Evolutionary conservation across 2,329 filamentous ascomycete genomes (phyloP).

Genomic region (Dothideomycetidae sp.): DNA sequence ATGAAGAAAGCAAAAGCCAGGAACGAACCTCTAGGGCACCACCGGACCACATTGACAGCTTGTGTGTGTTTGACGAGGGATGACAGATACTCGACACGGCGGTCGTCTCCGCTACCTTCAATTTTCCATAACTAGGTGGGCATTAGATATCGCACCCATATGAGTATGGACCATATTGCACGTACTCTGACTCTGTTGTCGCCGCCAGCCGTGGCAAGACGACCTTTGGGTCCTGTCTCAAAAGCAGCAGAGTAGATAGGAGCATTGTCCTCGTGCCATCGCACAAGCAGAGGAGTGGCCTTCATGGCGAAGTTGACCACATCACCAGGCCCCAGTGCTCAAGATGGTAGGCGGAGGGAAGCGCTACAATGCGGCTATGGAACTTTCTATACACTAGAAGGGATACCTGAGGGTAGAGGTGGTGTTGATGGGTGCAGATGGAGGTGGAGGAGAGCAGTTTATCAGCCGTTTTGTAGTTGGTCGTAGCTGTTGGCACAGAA

Average conservation of each 20-base stretch:
- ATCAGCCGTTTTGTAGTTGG: too few species aligned
- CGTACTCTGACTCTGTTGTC: conserved; percentile 90
- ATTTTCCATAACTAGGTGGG: conserved; percentile 95
- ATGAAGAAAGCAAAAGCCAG: conserved; percentile 6
- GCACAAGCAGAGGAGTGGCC: conserved; percentile 87
- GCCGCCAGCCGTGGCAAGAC: conserved; percentile 84
- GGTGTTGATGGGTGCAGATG: too few species aligned
- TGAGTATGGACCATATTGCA: conserved; percentile 9
- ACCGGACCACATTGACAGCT: conserved; percentile 94
- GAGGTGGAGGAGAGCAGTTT: too few species aligned
- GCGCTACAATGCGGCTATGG: too few species aligned
- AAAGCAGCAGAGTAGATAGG: conserved; percentile 97
- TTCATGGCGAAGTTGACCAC: conserved; percentile 51
- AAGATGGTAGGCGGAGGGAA: too few species aligned
- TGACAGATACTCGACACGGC: conserved; percentile 80
- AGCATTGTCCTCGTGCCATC: conserved; percentile 96
- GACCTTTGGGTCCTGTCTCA: conserved; percentile 78
- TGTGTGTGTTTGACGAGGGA: conserved; percentile 90
- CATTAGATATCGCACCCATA: conserved; percentile 38
- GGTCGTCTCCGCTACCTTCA: conserved; percentile 68
- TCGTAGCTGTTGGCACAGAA: too few species aligned
- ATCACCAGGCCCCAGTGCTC: conserved; percentile 3
- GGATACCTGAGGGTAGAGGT: too few species aligned
- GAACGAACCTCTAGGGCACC: conserved; percentile 71
- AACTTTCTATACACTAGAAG: too few species aligned